A percentile compares a stretch with the other conserved stretches of the same genome.
Evolutionary conservation across 108 stramenopile genomes (phyloP).

Genomic region (Cyclotella choctawhatcheeana): DNA sequence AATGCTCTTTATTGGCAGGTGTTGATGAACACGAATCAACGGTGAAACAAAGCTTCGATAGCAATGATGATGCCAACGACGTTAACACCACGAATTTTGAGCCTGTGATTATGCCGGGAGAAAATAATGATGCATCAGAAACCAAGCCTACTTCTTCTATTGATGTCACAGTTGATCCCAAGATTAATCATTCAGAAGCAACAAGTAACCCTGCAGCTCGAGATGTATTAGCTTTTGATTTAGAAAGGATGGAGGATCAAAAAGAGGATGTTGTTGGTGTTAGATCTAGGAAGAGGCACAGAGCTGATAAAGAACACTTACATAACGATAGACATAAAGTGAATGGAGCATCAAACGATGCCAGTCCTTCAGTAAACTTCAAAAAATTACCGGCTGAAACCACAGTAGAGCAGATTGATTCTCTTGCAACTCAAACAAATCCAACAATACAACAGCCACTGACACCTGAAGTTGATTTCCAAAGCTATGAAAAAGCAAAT

Average conservation of each 20-base stretch:
- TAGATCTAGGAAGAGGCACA: slow-evolving; percentile 1
- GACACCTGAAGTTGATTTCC: not conserved
- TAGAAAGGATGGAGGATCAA: not conserved
- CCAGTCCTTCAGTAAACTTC: too few species aligned
- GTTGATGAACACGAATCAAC: not conserved
- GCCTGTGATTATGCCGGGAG: too few species aligned
- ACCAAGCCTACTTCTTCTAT: too few species aligned
- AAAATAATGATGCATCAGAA: too few species aligned
- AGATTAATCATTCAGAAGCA: not conserved
- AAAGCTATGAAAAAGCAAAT: too few species aligned
- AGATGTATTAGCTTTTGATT: not conserved
- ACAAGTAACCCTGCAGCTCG: not conserved
- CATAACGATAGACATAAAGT: not conserved
- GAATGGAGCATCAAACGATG: not conserved
- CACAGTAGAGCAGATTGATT: too few species aligned
- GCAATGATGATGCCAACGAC: too few species aligned
- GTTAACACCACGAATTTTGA: too few species aligned
- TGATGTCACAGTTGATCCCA: too few species aligned
- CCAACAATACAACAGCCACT: not conserved
- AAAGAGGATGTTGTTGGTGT: not conserved
- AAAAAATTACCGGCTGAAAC: too few species aligned
- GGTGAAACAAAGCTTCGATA: not conserved
- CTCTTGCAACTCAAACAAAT: not conserved
- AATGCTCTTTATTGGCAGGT: too few species aligned
- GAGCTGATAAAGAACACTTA: not conserved